Conservation (phyloP, 768 basidiomycete species). For the Multifurca ochricompacta region DNA sequence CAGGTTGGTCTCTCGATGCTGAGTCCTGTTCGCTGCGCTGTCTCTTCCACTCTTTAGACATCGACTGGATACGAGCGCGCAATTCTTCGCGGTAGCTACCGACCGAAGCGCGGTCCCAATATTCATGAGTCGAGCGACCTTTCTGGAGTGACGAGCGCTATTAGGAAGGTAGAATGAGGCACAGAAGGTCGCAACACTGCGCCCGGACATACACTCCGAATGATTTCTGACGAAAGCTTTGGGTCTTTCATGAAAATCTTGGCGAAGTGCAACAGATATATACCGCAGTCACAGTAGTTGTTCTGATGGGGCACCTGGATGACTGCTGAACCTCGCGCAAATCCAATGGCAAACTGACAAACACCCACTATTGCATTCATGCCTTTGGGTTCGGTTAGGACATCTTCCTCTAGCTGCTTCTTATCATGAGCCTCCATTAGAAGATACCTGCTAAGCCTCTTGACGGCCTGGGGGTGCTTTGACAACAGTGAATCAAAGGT, state of each 20-base stretch:
- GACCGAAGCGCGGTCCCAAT: constrained; percentile 15
- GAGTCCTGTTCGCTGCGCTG: constrained; percentile 8
- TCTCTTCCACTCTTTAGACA: constrained; percentile 20
- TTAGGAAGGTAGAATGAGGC: neutral
- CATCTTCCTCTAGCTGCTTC: constrained; percentile 23
- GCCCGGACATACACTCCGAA: constrained; percentile 31
- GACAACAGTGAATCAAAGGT: constrained; percentile 84
- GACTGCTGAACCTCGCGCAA: neutral
- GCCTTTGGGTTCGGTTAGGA: constrained; percentile 36
- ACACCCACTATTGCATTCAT: constrained; percentile 43
- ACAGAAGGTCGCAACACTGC: no score
- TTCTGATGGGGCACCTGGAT: constrained; percentile 77
- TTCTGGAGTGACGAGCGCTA: constrained; percentile 8
- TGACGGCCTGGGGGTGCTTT: constrained; percentile 58
- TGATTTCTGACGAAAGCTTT: constrained; percentile 38
- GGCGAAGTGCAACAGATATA: constrained; percentile 86
- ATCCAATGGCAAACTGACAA: neutral
- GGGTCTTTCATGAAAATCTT: constrained; percentile 68
- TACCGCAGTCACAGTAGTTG: constrained; percentile 88
- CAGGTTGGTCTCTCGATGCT: constrained; percentile 10
- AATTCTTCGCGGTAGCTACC: constrained; percentile 12
- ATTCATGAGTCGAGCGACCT: constrained; percentile 9
- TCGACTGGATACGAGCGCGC: neutral
- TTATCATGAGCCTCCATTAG: constrained; percentile 73
- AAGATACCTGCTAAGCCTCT: constrained; percentile 60